These are phyloP conservation scores for Platanthera zijinensis DNA, from an alignment of 106 monocot species.

Conservation along the genomic window DNA sequence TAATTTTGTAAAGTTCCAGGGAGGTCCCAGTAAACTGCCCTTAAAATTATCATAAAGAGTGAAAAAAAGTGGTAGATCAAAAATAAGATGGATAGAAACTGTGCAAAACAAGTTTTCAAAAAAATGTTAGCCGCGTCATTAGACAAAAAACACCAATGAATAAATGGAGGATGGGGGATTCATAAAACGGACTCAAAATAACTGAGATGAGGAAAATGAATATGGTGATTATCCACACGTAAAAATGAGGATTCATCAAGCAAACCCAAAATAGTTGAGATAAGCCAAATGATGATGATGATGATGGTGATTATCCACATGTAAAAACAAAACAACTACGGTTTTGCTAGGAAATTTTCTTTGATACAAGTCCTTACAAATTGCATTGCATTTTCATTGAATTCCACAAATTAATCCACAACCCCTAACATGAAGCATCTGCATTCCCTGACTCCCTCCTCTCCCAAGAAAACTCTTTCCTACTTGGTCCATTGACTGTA, in stretches of 20 bases:
- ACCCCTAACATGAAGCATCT: not conserved
- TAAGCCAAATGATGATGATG: not conserved
- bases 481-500: not conserved
- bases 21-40: no score
- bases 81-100: not conserved
- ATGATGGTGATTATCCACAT: not conserved
- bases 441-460: not conserved
- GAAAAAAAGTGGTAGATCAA: not conserved
- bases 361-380: not conserved
- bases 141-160: not conserved
- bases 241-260: not conserved
- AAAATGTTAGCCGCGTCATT: not conserved
- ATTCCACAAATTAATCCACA: not conserved
- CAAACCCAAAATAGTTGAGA: not conserved
- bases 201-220: not conserved
- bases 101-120: not conserved
- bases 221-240: not conserved
- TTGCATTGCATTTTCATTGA: not conserved
- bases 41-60: no score
- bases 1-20: no score
- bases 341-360: not conserved
- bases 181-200: not conserved
- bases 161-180: not conserved
- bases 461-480: not conserved
- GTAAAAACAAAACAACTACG: not conserved